A percentile compares a stretch with the other conserved stretches of the same genome.
Conservation (phyloP, 345 rosid species). For the Eucalyptus grandis region DNA sequence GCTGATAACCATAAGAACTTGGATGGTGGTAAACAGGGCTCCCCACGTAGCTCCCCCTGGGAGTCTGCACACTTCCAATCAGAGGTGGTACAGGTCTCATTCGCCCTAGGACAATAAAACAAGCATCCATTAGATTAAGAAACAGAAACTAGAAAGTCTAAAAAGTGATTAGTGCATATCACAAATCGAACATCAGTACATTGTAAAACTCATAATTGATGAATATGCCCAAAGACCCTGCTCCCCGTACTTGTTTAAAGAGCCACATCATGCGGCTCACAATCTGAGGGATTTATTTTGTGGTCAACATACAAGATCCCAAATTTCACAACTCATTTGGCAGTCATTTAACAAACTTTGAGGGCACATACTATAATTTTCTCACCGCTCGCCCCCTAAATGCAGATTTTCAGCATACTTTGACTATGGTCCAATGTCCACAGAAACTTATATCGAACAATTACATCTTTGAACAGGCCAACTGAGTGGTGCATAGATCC, state of each 20-base stretch:
- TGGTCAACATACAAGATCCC: not conserved
- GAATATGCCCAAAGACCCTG: not conserved
- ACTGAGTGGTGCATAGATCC: not conserved
- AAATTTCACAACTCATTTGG: not conserved
- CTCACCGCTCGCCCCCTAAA: not conserved
- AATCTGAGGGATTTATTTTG: not conserved
- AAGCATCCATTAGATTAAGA: not conserved
- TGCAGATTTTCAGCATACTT: not conserved
- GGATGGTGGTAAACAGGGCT: conserved; percentile 2
- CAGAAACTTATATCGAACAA: not conserved
- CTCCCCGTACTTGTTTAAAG: not conserved
- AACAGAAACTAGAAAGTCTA: not conserved
- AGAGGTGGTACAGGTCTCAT: conserved; percentile 2
- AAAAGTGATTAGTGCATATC: not conserved
- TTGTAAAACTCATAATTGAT: not conserved
- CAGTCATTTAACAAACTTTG: not conserved
- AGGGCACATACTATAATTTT: not conserved
- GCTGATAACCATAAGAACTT: conserved; percentile 5
- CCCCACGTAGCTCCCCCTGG: conserved; percentile 2
- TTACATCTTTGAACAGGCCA: not conserved
- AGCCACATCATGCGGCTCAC: not conserved
- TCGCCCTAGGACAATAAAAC: not conserved
- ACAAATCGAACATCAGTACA: not conserved
- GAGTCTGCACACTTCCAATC: conserved; percentile 1
- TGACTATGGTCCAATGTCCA: not conserved